These are phyloP conservation scores for Dendrobium huoshanense DNA, from an alignment of 106 monocot genomes.

Conservation along the genomic window DNA sequence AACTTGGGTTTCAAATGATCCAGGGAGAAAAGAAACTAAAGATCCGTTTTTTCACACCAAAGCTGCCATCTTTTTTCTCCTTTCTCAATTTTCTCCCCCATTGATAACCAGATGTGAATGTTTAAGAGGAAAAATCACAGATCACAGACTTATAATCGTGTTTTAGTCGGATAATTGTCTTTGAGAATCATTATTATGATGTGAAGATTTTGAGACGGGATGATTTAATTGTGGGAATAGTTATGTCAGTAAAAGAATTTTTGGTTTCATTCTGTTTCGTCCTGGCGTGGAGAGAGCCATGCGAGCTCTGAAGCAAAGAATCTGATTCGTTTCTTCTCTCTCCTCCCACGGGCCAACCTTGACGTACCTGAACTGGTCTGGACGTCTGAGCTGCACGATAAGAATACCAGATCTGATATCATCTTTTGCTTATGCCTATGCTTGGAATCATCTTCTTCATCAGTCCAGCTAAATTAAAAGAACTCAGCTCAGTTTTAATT, in stretches of 20 bases:
- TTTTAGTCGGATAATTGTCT: not conserved
- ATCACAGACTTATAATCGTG: no score
- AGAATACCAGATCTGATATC: not conserved
- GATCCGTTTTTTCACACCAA: not conserved
- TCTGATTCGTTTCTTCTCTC: conserved; percentile 9
- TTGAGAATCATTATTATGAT: not conserved
- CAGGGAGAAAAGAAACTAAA: not conserved
- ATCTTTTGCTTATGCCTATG: not conserved
- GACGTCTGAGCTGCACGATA: not conserved
- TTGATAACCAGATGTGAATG: not conserved
- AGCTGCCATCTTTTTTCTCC: not conserved
- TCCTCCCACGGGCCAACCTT: not conserved
- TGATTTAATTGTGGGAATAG: not conserved
- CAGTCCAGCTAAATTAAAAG: no score
- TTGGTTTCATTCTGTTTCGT: conserved; percentile 4
- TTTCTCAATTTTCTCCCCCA: not conserved
- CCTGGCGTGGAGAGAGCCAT: not conserved
- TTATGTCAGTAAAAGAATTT: conserved; percentile 1
- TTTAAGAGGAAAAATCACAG: not conserved
- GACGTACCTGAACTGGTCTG: not conserved
- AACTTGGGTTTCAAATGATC: not conserved
- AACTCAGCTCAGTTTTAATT: no score
- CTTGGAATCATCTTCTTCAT: no score
- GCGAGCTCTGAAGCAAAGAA: not conserved
- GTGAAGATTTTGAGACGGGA: not conserved